Base-by-base conservation (phyloP, 768 basidiomycete genomes). In the Kwoniella europaea region DNA sequence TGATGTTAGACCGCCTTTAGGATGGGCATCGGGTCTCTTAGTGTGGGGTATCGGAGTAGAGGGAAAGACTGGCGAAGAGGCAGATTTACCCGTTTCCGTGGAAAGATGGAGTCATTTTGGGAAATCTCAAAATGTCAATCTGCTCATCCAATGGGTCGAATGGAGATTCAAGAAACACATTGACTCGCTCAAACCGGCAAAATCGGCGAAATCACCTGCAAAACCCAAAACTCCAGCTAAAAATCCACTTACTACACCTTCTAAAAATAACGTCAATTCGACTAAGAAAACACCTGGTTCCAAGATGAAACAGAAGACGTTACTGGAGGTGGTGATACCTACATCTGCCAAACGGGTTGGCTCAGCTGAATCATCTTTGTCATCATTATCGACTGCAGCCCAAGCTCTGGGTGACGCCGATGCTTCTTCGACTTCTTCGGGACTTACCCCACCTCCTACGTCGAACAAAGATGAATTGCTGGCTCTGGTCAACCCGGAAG, bases 51-150 rank as follows among this genome's bases (percentile, higher is more conserved):
- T n/a, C 18, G 42, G 65, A 18, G 20, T 56, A 42, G 64, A 65
- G 43, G 41, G 1, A 24, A 56, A 65, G 22, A 13, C 20, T 15
- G 42, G 46, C 18, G 46, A 44, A 24, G 46, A 27, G 20, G 9
- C 41, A 18, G 60, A 22, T 43, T 61, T 58, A 27, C 57, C 57
- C 15, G 27, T n/a, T 2, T 58, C 57, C 0, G 52, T 69, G 2
- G 72, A 79, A 55, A 55, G 74, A 29, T 79, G 78, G 78, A 74
- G 62, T 52, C 76, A 79, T 67, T 79, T 79, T 46, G 76, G 76
- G 13, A 68, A 71, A 41, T 71, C 72, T 9, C 46, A 43, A 0
- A 16, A 57, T 18, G 70, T 76, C 22, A 64, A 69, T 20, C 55
- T 68, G 46, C 64, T 79, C 6, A 46, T 68, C 46, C 56, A 67